phyloP scores from a whole-genome alignment of 2,329 filamentous ascomycete species.

The Fusarium sacchari region DNA sequence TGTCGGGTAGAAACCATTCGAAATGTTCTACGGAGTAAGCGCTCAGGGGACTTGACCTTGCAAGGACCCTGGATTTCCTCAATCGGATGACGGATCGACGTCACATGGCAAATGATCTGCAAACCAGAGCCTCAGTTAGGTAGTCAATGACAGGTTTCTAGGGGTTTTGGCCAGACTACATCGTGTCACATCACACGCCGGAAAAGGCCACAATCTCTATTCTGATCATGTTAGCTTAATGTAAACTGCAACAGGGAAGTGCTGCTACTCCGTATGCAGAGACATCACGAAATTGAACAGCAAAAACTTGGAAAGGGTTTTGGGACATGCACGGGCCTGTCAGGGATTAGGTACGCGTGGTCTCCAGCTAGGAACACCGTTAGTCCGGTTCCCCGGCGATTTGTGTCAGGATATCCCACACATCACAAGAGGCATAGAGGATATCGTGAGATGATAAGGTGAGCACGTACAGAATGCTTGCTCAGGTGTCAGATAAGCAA shows the following conservation, averaged over 20 bases:
- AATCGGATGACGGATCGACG: slow-evolving; percentile 17
- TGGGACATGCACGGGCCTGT: neutral
- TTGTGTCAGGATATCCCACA: neutral
- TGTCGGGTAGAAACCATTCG: slow-evolving; percentile 26
- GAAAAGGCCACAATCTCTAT: neutral
- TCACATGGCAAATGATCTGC: slow-evolving; percentile 37
- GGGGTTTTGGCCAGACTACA: neutral
- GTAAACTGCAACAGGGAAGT: neutral
- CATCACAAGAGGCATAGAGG: neutral
- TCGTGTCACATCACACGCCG: neutral
- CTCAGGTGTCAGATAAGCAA: neutral
- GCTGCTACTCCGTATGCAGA: neutral
- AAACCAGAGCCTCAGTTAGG: slow-evolving; percentile 25
- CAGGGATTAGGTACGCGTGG: slow-evolving; percentile 16
- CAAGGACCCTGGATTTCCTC: slow-evolving; percentile 34
- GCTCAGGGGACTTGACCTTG: neutral
- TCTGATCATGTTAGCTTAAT: neutral
- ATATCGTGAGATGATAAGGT: slow-evolving; percentile 7
- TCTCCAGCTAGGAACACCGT: neutral
- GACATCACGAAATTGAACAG: neutral
- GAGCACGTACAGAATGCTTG: neutral
- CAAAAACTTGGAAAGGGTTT: slow-evolving; percentile 17
- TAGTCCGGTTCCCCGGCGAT: slow-evolving; percentile 5
- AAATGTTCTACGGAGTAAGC: slow-evolving; percentile 17
- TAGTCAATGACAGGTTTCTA: neutral